A percentile compares a stretch with the other conserved stretches of the same genome.
phyloP scores from a whole-genome alignment of 129 eudicot species.

The Rutidosis leptorrhynchoides region DNA sequence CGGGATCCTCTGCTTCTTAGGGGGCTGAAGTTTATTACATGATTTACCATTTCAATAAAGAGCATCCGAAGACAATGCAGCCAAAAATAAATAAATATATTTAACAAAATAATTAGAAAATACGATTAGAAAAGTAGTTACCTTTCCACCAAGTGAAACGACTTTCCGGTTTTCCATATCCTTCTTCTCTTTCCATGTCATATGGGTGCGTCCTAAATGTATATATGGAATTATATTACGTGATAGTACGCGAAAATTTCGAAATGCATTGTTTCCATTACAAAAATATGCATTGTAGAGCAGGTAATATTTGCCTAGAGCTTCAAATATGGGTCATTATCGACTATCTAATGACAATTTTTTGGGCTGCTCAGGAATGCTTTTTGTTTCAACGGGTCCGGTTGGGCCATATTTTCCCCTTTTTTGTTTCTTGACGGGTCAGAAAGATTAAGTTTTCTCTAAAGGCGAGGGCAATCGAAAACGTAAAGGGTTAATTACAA shows the following conservation, averaged over 20 bases:
- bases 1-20: constrained; percentile 76
- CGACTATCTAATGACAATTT: background rate
- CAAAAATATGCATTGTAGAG: background rate
- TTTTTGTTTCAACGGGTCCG: background rate
- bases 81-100: too few species aligned
- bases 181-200: constrained; percentile 90
- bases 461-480: background rate
- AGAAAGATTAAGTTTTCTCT: background rate
- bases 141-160: constrained; percentile 89
- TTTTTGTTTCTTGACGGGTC: background rate
- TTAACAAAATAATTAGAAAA: background rate
- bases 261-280: background rate
- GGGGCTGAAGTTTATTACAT: constrained; percentile 44
- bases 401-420: background rate
- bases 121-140: constrained; percentile 9
- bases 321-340: background rate
- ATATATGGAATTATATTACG: constrained; percentile 13
- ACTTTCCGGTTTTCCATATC: constrained; percentile 82
- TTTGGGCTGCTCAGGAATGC: background rate
- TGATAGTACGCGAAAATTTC: background rate
- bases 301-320: background rate
- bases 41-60: background rate
- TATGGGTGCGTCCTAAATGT: constrained; percentile 55
- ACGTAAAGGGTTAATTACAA: too few species aligned
- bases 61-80: background rate